Conservation (phyloP, 2,329 filamentous ascomycete species). For the Cytospora paraplurivora region DNA sequence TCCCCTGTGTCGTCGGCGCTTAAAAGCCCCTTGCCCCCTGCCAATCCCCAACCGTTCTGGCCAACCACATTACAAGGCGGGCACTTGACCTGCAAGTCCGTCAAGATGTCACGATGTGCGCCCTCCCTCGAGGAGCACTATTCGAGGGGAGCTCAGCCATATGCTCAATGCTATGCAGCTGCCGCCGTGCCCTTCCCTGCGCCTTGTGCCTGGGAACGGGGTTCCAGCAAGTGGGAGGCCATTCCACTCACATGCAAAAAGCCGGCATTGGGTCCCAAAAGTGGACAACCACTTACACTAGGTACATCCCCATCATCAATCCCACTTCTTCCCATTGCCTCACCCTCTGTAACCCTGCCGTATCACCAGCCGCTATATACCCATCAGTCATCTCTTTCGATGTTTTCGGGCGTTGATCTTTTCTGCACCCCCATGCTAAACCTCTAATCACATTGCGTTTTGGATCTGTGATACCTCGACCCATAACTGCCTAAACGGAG, state of each 20-base stretch:
- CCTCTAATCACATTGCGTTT: slow-evolving; percentile 54
- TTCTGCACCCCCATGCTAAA: slow-evolving; percentile 47
- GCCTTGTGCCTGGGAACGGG: slow-evolving; percentile 37
- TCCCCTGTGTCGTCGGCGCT: slow-evolving; percentile 24
- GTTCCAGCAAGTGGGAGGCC: slow-evolving; percentile 46
- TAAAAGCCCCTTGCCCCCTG: slow-evolving; percentile 37
- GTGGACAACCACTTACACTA: slow-evolving; percentile 21
- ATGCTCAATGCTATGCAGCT: slow-evolving; percentile 41
- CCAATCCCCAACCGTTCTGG: slow-evolving; percentile 27
- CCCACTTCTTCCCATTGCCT: slow-evolving; percentile 44
- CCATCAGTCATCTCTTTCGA: slow-evolving; percentile 34
- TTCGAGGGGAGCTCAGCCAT: slow-evolving; percentile 35
- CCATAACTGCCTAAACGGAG: slow-evolving; percentile 23
- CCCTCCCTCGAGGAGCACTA: slow-evolving; percentile 39
- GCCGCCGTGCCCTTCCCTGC: slow-evolving; percentile 32
- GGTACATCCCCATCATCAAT: background rate
- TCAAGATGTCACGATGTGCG: slow-evolving; percentile 30
- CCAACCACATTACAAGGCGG: slow-evolving; percentile 45
- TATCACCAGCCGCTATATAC: slow-evolving; percentile 63
- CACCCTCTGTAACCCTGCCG: slow-evolving; percentile 31
- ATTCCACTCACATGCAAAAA: slow-evolving; percentile 43
- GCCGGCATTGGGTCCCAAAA: slow-evolving; percentile 34
- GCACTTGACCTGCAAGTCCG: slow-evolving; percentile 34
- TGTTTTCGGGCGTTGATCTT: slow-evolving; percentile 34
- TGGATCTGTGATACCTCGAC: slow-evolving; percentile 42